Conservation (phyloP, 2,329 filamentous ascomycete genomes). For the Nothophaeocryptopus gaeumannii region DNA sequence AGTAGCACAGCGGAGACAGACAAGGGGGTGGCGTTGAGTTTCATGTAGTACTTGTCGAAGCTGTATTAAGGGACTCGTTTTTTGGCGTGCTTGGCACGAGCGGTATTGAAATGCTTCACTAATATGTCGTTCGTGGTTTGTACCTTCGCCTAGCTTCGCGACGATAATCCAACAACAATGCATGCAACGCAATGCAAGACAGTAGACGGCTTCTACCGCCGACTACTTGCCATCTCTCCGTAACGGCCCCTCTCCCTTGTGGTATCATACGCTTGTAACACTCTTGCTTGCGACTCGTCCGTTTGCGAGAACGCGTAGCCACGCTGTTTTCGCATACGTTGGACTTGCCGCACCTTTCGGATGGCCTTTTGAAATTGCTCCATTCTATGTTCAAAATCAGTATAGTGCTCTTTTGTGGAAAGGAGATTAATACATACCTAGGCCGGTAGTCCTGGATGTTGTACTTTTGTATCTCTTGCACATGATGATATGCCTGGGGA, state of each 20-base stretch:
- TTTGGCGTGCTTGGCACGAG: too few species aligned
- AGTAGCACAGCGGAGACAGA: too few species aligned
- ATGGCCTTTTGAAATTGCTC: slow-evolving; percentile 99
- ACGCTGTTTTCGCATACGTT: slow-evolving; percentile 98
- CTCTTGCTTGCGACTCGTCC: slow-evolving; percentile 90
- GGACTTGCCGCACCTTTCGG: slow-evolving; percentile 94
- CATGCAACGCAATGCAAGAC: background rate
- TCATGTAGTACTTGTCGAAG: too few species aligned
- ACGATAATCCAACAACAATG: background rate
- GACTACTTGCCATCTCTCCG: slow-evolving; percentile 79
- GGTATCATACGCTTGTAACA: slow-evolving; percentile 96
- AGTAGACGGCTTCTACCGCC: slow-evolving; percentile 13
- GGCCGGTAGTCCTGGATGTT: slow-evolving; percentile 99
- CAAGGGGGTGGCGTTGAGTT: too few species aligned
- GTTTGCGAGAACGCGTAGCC: slow-evolving; percentile 98
- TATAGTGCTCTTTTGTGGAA: background rate
- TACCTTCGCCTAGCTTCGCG: too few species aligned
- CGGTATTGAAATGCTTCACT: too few species aligned
- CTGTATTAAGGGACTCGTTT: too few species aligned
- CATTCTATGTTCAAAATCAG: slow-evolving; percentile 61
- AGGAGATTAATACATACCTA: slow-evolving; percentile 57
- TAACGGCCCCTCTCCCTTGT: slow-evolving; percentile 87
- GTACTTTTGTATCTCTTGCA: slow-evolving; percentile 99
- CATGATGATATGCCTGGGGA: slow-evolving; percentile 93
- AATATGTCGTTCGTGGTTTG: too few species aligned